Base-by-base conservation (phyloP, 2,329 filamentous ascomycete species). In the Ophiostoma triangulosporum region DNA sequence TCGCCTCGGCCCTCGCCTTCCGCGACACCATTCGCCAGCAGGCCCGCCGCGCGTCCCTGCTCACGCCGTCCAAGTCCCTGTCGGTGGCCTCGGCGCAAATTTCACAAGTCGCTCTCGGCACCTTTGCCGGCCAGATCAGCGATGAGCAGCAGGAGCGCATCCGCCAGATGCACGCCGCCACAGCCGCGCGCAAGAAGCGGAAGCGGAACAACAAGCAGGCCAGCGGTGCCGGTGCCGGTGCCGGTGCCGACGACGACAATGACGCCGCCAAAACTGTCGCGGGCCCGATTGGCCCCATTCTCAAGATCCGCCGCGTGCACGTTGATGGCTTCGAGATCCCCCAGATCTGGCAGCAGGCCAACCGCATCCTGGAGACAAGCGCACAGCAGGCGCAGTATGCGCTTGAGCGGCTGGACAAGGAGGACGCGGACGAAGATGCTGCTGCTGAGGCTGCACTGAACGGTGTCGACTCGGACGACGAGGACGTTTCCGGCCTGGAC, bases 311-410 rank as follows among this genome's bases (percentile, higher is more conserved):
- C 62, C 89, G 86, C 67, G 73, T 98, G 15, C 86, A 96, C 65
- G 73, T 88, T 6, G 81, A 95, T 54, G 93, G 91, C 0, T 95
- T 97, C 61, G 86, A 86, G 61, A 83, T 86, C 11, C 80, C 83
- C 20, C 91, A 97, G 68, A 83, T 98, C 43, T 98, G 91, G 86
- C 88, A 96, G 67, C 93, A 98, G 70, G 86, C 88, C 8, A 84
- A 83, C 63, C 81, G 86, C 61, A 88, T 97, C 20, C 82, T 97
- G 54, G 76, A 67, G 12, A 73, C 74, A 48, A 69, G 77, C 11
- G 60, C 80, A 46, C 66, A 70, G 40, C 73, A 77, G 58, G 74
- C 75, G 0, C 68, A 72, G 48, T 65, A 68, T 6, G 63, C 69
- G 4, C 63, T 81, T 15, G 65, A 70, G 50, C 74, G 75, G 58